A percentile compares a stretch with the other conserved stretches of the same genome.
Evolutionary conservation across 371 early-diverging fungal genomes (phyloP).

Genomic region (Apophysomyces ossiformis): DNA sequence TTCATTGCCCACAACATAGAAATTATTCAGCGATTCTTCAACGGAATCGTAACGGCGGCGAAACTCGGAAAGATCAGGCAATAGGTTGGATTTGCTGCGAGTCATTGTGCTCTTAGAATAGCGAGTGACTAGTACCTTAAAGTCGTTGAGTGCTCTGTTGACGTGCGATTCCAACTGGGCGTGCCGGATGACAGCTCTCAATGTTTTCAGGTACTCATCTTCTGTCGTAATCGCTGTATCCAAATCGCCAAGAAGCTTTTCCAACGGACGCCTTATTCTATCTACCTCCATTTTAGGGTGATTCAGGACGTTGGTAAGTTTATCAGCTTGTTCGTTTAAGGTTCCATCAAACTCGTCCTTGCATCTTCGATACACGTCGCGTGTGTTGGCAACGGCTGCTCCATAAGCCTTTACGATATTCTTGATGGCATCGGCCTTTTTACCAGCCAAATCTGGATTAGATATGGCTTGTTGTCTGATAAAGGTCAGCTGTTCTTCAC

Average conservation of each 20-base stretch:
- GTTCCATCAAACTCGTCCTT: slow-evolving; percentile 35
- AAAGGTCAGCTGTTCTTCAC: slow-evolving; percentile 47
- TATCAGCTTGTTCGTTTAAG: slow-evolving; percentile 31
- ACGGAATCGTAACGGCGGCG: slow-evolving; percentile 36
- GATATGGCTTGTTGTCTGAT: slow-evolving; percentile 42
- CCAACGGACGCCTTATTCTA: slow-evolving; percentile 23
- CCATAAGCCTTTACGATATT: slow-evolving; percentile 38
- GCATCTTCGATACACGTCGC: slow-evolving; percentile 34
- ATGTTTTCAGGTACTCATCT: slow-evolving; percentile 37
- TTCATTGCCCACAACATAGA: slow-evolving; percentile 31
- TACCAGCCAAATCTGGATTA: slow-evolving; percentile 43
- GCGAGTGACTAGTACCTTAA: slow-evolving; percentile 31
- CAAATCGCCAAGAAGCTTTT: slow-evolving; percentile 32
- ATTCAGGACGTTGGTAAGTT: slow-evolving; percentile 25
- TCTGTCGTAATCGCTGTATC: slow-evolving; percentile 27
- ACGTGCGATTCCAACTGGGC: slow-evolving; percentile 37
- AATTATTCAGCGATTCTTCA: slow-evolving; percentile 33
- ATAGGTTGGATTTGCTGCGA: slow-evolving; percentile 26
- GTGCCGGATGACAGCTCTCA: slow-evolving; percentile 33
- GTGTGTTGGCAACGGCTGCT: slow-evolving; percentile 33
- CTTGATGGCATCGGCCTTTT: slow-evolving; percentile 40
- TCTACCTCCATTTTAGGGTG: slow-evolving; percentile 27
- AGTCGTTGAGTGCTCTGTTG: slow-evolving; percentile 29
- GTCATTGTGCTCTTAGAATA: slow-evolving; percentile 26
- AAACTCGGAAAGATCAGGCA: slow-evolving; percentile 43